Conservation (phyloP, 2,329 filamentous ascomycete species). For the Chlorencoelia australis region DNA sequence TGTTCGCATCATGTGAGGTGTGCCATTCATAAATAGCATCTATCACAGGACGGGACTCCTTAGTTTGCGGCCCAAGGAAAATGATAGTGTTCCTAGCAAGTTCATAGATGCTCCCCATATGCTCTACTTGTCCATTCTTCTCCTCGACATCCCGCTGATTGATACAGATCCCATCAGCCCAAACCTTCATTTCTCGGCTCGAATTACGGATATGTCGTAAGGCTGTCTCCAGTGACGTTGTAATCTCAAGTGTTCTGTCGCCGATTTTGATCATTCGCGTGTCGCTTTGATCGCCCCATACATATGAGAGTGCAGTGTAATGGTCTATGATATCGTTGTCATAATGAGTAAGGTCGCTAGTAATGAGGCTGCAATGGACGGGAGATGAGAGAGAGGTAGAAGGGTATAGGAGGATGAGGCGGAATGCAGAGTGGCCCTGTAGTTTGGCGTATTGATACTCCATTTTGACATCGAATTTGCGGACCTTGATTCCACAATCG, state of each 20-base stretch:
- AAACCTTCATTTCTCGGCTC: neutral
- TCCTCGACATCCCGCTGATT: neutral
- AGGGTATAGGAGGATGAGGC: neutral
- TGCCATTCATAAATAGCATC: no score
- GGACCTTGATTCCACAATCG: no score
- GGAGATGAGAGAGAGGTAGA: neutral
- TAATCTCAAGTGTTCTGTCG: constrained; percentile 2
- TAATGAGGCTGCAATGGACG: neutral
- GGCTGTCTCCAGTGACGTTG: neutral
- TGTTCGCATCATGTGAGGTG: no score
- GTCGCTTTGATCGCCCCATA: neutral
- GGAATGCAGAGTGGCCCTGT: neutral
- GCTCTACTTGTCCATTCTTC: neutral
- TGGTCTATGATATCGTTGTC: neutral
- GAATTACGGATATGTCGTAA: neutral
- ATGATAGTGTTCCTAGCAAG: neutral
- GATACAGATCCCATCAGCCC: neutral
- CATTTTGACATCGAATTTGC: no score
- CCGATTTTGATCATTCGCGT: neutral
- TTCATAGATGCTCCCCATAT: neutral
- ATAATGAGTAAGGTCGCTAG: neutral
- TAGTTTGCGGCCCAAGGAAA: neutral
- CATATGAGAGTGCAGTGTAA: neutral
- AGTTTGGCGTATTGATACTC: neutral
- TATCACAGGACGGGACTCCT: no score